Evolutionary conservation across 2,329 filamentous ascomycete genomes (phyloP).

Genomic region (Zymoseptoria brevis): DNA sequence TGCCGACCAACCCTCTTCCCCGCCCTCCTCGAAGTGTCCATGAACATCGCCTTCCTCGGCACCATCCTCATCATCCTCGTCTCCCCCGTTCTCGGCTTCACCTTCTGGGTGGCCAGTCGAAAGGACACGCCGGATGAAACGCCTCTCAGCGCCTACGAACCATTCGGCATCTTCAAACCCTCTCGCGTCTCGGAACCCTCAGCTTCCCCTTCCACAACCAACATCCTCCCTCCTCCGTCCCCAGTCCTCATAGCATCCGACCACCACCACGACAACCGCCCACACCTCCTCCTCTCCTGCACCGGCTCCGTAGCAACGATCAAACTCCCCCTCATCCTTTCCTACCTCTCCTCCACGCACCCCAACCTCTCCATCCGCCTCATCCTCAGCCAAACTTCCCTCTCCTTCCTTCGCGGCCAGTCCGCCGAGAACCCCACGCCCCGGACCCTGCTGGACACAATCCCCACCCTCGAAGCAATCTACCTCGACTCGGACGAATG

Average conservation of each 20-base stretch:
- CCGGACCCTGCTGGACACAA: constrained; percentile 49
- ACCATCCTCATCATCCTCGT: too few relatives aligned
- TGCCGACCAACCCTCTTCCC: too few relatives aligned
- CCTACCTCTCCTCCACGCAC: constrained; percentile 44
- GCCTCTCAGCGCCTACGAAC: too few relatives aligned
- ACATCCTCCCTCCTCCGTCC: too few relatives aligned
- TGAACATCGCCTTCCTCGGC: too few relatives aligned
- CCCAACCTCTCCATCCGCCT: constrained; percentile 69
- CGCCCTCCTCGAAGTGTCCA: too few relatives aligned
- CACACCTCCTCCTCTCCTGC: constrained; percentile 57
- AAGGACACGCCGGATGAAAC: too few relatives aligned
- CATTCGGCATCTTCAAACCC: too few relatives aligned
- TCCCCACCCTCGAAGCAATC: constrained; percentile 72
- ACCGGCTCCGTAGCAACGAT: constrained; percentile 80
- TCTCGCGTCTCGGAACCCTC: too few relatives aligned
- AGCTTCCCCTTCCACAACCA: too few relatives aligned
- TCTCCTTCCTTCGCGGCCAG: constrained; percentile 69
- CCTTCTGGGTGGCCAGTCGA: too few relatives aligned
- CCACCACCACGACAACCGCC: constrained; percentile 43
- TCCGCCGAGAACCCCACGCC: constrained; percentile 67
- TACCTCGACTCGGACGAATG: constrained; percentile 85
- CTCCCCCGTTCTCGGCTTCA: too few relatives aligned
- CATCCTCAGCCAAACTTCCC: constrained; percentile 66
- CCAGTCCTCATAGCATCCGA: constrained; percentile 27
- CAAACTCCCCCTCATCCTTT: constrained; percentile 51